phyloP scores from a whole-genome alignment of 2,329 filamentous ascomycete genomes.

The Beauveria bassiana region DNA sequence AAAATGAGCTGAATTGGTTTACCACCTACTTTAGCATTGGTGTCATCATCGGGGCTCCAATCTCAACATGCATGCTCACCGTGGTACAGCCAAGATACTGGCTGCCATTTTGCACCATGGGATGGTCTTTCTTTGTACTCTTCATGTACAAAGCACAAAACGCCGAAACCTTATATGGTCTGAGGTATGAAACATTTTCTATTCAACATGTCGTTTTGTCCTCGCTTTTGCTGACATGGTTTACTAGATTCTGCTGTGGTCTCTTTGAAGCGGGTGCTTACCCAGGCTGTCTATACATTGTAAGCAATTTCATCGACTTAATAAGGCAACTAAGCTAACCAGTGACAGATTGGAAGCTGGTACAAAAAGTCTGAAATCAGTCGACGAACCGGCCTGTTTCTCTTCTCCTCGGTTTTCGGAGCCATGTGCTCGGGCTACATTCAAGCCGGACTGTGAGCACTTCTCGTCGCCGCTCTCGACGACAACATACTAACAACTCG shows the following conservation, averaged over 20 bases:
- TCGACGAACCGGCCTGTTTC: constrained; percentile 49
- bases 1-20: constrained; percentile 36
- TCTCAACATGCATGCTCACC: constrained; percentile 37
- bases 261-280: constrained; percentile 48
- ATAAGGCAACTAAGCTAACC: not conserved
- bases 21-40: constrained; percentile 41
- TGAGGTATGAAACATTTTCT: constrained; percentile 18
- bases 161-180: constrained; percentile 32
- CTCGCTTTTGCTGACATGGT: not conserved
- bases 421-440: constrained; percentile 30
- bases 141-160: constrained; percentile 30
- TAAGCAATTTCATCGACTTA: not conserved
- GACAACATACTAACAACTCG: not conserved
- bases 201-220: too few species aligned
- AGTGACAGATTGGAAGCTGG: constrained; percentile 42
- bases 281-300: constrained; percentile 44
- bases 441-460: constrained; percentile 23
- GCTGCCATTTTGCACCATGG: constrained; percentile 28
- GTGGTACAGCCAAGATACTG: constrained; percentile 34
- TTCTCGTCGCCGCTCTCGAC: not conserved
- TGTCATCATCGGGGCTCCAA: constrained; percentile 35
- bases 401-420: constrained; percentile 46
- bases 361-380: constrained; percentile 51
- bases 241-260: constrained; percentile 42
- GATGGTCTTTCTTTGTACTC: constrained; percentile 33